Conservation (phyloP, 768 basidiomycete species). For the Termitomyces sp. region DNA sequence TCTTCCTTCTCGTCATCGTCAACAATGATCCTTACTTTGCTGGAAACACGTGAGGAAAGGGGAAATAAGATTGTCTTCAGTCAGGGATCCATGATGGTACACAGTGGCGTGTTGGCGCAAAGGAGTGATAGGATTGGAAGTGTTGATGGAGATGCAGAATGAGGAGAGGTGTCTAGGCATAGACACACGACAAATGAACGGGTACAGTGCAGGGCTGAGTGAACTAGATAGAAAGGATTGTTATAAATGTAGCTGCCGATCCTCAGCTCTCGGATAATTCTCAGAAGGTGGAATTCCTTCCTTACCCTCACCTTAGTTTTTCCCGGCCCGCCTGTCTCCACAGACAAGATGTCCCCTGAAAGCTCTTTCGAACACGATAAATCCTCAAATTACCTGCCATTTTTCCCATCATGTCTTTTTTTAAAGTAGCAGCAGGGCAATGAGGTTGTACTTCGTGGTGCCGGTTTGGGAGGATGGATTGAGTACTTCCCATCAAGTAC, state of each 20-base stretch:
- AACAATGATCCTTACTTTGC: neutral
- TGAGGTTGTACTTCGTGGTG: slow-evolving; percentile 60
- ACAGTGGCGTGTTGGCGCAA: neutral
- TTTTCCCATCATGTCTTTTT: slow-evolving; percentile 37
- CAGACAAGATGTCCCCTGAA: slow-evolving; percentile 4
- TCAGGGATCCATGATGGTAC: neutral
- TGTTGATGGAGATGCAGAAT: neutral
- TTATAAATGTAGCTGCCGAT: neutral
- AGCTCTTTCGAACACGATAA: slow-evolving; percentile 6
- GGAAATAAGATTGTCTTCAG: slow-evolving; percentile 2
- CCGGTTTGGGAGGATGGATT: slow-evolving; percentile 85
- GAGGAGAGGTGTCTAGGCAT: neutral
- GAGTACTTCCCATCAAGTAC: slow-evolving; percentile 21
- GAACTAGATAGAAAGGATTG: neutral
- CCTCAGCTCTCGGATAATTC: slow-evolving; percentile 7
- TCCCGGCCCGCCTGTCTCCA: slow-evolving; percentile 4
- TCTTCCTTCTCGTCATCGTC: too few species aligned
- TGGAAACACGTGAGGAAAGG: slow-evolving; percentile 1
- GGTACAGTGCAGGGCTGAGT: slow-evolving; percentile 2
- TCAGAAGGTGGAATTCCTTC: slow-evolving; percentile 17
- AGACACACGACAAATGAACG: slow-evolving; percentile 8
- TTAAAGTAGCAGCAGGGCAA: slow-evolving; percentile 48
- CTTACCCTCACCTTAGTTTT: neutral
- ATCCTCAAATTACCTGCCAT: neutral
- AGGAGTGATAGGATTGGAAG: neutral